Evolutionary conservation across 768 basidiomycete genomes (phyloP).

Genomic region (Pholiota conissans): DNA sequence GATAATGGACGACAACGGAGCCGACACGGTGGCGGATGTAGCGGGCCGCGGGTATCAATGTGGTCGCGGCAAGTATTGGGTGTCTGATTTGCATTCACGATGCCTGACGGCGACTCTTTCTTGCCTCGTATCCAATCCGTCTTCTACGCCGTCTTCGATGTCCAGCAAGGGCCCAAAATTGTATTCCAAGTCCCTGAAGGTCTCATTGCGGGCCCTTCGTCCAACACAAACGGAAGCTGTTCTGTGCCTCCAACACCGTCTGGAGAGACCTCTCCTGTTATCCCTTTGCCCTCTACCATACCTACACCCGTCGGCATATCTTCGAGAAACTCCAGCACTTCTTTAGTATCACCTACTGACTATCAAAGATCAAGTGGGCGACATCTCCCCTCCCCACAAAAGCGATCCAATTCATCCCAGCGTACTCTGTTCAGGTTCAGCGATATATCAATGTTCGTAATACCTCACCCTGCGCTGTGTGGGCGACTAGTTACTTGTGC

Average conservation of each 20-base stretch:
- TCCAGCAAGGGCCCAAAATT: slow-evolving; percentile 82
- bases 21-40: not conserved
- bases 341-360: slow-evolving; percentile 46
- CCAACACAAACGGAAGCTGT: slow-evolving; percentile 19
- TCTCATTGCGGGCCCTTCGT: slow-evolving; percentile 56
- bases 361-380: slow-evolving; percentile 43
- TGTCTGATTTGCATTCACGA: slow-evolving; percentile 5
- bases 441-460: slow-evolving; percentile 91
- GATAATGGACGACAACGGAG: not conserved
- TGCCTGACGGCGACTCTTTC: slow-evolving; percentile 62
- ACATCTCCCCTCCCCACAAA: slow-evolving; percentile 40
- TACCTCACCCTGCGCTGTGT: slow-evolving; percentile 83
- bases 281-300: slow-evolving; percentile 18
- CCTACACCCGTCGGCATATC: slow-evolving; percentile 28
- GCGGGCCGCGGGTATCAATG: slow-evolving; percentile 7
- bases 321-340: slow-evolving; percentile 55
- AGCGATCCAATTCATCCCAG: slow-evolving; percentile 50
- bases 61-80: too few species aligned
- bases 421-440: slow-evolving; percentile 81
- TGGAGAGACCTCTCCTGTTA: slow-evolving; percentile 26
- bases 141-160: slow-evolving; percentile 94
- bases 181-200: slow-evolving; percentile 94
- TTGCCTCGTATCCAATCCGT: slow-evolving; percentile 81
- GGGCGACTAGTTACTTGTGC: slow-evolving; percentile 88
- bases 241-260: slow-evolving; percentile 42